Conservation (phyloP, 2,329 filamentous ascomycete species). For the Diplodia sapinea region DNA sequence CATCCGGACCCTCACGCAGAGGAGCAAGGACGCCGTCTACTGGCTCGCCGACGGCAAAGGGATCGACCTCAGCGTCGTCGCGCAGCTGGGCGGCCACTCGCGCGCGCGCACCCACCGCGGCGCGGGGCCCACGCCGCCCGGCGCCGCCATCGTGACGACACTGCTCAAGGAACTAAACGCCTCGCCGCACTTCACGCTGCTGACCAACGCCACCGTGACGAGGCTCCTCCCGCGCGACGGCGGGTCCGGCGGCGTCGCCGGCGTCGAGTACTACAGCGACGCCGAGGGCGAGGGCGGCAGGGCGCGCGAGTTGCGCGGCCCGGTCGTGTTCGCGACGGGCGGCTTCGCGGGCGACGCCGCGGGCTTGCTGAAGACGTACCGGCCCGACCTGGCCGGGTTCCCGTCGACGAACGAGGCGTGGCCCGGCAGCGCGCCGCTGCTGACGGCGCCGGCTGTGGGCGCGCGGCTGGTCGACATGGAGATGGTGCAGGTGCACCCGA, state of each 20-base stretch:
- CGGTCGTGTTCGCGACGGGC: constrained; percentile 66
- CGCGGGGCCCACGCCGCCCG: constrained; percentile 61
- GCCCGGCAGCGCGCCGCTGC: constrained; percentile 58
- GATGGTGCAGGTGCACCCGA: constrained; percentile 68
- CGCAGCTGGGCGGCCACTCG: constrained; percentile 65
- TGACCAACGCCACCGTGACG: constrained; percentile 60
- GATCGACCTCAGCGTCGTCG: constrained; percentile 64
- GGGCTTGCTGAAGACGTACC: constrained; percentile 62
- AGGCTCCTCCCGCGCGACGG: constrained; percentile 44
- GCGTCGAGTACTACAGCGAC: constrained; percentile 65
- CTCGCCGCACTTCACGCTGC: constrained; percentile 58
- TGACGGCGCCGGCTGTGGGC: constrained; percentile 46
- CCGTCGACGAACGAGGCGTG: constrained; percentile 68
- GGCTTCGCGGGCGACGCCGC: constrained; percentile 68
- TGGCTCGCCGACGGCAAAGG: constrained; percentile 65
- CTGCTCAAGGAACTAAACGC: constrained; percentile 60
- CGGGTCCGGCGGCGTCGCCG: constrained; percentile 51
- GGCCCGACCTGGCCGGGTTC: constrained; percentile 64
- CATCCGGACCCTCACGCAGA: constrained; percentile 56
- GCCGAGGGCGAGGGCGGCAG: constrained; percentile 41
- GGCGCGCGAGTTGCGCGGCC: constrained; percentile 47
- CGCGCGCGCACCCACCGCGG: constrained; percentile 64
- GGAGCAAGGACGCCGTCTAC: constrained; percentile 57
- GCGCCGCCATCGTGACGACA: constrained; percentile 63
- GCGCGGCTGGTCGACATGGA: constrained; percentile 55